Evolutionary conservation across 2,329 filamentous ascomycete species (phyloP).

Genomic region (Fusarium zealandicum): DNA sequence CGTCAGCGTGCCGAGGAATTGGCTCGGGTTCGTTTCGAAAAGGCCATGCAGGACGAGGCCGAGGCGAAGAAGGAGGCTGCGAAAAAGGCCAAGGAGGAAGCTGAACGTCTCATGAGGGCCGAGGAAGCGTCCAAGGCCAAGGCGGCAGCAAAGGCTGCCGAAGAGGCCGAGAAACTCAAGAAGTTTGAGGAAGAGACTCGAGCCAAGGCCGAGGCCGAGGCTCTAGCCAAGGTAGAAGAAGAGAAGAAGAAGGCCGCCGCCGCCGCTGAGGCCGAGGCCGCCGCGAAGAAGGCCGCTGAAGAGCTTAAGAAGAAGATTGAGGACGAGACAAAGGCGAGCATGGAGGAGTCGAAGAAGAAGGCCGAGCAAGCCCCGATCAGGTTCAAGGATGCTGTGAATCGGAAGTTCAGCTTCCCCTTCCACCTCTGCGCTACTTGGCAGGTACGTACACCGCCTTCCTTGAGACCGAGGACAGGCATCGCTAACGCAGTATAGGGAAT

Average conservation of each 20-base stretch:
- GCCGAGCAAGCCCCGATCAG: conserved; percentile 78
- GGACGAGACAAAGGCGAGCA: conserved; percentile 60
- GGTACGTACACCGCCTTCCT: conserved; percentile 58
- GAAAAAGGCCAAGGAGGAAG: conserved; percentile 52
- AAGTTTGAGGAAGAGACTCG: conserved; percentile 53
- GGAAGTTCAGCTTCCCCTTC: conserved; percentile 93
- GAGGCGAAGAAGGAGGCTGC: conserved; percentile 54
- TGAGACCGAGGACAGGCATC: background rate
- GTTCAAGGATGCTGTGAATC: conserved; percentile 89
- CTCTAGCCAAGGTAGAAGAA: conserved; percentile 51
- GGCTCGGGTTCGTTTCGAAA: conserved; percentile 51
- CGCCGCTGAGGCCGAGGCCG: conserved; percentile 54
- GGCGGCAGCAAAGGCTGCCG: conserved; percentile 48
- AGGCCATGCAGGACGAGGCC: conserved; percentile 51
- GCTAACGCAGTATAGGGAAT: conserved; percentile 67
- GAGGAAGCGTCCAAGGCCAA: conserved; percentile 52
- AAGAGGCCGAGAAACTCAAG: conserved; percentile 52
- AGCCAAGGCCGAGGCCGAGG: conserved; percentile 49
- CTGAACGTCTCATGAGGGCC: conserved; percentile 48
- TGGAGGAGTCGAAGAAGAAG: conserved; percentile 57
- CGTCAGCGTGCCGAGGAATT: conserved; percentile 56
- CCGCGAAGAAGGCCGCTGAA: conserved; percentile 63
- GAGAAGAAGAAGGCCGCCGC: conserved; percentile 50
- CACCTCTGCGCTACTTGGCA: conserved; percentile 84
- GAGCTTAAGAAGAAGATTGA: conserved; percentile 67